Evolutionary conservation across 2,329 filamentous ascomycete species (phyloP).

Genomic region (Neurospora sp.): DNA sequence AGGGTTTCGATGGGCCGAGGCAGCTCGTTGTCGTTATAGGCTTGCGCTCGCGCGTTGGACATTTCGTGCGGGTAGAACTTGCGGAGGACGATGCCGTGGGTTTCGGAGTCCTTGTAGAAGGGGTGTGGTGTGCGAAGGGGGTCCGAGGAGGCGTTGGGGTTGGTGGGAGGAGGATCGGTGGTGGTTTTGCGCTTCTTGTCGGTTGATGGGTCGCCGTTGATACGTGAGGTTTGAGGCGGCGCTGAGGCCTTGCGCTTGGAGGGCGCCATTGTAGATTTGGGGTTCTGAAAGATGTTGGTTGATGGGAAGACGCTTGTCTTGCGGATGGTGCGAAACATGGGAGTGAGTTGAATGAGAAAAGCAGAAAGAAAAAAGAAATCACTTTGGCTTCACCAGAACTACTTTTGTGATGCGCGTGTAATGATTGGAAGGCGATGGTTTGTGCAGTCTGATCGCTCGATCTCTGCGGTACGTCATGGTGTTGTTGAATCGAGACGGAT

Average conservation of each 20-base stretch:
- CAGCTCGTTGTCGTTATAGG: slow-evolving; percentile 62
- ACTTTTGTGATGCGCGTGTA: not conserved
- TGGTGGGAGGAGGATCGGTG: slow-evolving; percentile 7
- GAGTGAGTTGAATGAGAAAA: not conserved
- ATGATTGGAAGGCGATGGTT: slow-evolving; percentile 3
- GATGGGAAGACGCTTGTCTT: not conserved
- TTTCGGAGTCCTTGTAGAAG: slow-evolving; percentile 34
- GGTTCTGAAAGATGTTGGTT: not conserved
- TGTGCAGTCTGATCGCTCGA: slow-evolving; percentile 9
- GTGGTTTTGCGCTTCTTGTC: slow-evolving; percentile 20
- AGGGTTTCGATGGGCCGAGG: slow-evolving; percentile 66
- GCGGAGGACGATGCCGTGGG: slow-evolving; percentile 55
- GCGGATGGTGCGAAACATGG: slow-evolving; percentile 1
- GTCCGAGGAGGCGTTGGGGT: slow-evolving; percentile 18
- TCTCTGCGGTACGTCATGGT: slow-evolving; percentile 14
- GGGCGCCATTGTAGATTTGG: slow-evolving; percentile 3
- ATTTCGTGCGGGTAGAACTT: slow-evolving; percentile 82
- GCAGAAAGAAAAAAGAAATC: not conserved
- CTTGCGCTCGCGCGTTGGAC: slow-evolving; percentile 65
- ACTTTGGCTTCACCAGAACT: not conserved
- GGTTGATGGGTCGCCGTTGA: not conserved
- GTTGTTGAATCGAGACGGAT: slow-evolving; percentile 9
- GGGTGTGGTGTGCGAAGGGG: slow-evolving; percentile 37
- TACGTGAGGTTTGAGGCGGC: not conserved
- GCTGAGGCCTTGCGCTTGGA: slow-evolving; percentile 23